Percentiles rank a stretch among this genome's conserved stretches.
These are phyloP conservation scores for Porphyrellus cyaneotinctus DNA, from an alignment of 768 basidiomycete genomes.

Conservation along the genomic window DNA sequence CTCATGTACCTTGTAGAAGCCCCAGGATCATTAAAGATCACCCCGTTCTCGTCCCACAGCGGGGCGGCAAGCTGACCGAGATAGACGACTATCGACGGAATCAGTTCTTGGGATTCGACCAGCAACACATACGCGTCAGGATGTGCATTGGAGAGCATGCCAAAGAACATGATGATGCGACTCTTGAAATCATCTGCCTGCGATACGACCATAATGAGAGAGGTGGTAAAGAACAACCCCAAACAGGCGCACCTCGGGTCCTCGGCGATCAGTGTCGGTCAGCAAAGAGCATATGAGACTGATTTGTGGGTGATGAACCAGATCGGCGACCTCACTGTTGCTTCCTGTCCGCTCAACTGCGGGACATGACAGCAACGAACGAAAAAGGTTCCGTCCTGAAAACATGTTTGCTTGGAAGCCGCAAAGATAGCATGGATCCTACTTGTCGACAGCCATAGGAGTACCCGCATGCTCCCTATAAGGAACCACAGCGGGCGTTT, in stretches of 20 bases:
- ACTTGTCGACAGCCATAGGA: slow-evolving; percentile 53
- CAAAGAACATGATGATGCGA: slow-evolving; percentile 38
- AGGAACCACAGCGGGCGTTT: slow-evolving; percentile 53
- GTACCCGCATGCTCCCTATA: slow-evolving; percentile 42
- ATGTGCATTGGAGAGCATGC: slow-evolving; percentile 38
- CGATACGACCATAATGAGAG: slow-evolving; percentile 1
- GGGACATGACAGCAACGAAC: slow-evolving; percentile 39
- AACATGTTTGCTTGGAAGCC: slow-evolving; percentile 9
- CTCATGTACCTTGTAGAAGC: slow-evolving; percentile 24
- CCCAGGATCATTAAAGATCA: slow-evolving; percentile 35
- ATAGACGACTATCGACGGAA: slow-evolving; percentile 62
- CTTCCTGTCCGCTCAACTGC: slow-evolving; percentile 19
- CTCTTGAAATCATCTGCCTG: slow-evolving; percentile 37
- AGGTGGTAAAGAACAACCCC: neutral
- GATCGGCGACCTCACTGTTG: slow-evolving; percentile 23
- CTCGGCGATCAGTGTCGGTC: slow-evolving; percentile 38
- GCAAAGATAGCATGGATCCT: slow-evolving; percentile 2
- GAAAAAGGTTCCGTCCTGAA: slow-evolving; percentile 43
- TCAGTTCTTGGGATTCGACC: slow-evolving; percentile 47
- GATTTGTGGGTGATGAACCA: slow-evolving; percentile 39
- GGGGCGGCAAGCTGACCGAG: slow-evolving; percentile 49
- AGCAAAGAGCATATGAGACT: slow-evolving; percentile 48
- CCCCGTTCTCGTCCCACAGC: slow-evolving; percentile 65
- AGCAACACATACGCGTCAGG: slow-evolving; percentile 37
- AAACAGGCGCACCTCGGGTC: slow-evolving; percentile 36